Base-by-base conservation (phyloP, 495 filamentous ascomycete species). In the Tuber microsphaerosporum region DNA sequence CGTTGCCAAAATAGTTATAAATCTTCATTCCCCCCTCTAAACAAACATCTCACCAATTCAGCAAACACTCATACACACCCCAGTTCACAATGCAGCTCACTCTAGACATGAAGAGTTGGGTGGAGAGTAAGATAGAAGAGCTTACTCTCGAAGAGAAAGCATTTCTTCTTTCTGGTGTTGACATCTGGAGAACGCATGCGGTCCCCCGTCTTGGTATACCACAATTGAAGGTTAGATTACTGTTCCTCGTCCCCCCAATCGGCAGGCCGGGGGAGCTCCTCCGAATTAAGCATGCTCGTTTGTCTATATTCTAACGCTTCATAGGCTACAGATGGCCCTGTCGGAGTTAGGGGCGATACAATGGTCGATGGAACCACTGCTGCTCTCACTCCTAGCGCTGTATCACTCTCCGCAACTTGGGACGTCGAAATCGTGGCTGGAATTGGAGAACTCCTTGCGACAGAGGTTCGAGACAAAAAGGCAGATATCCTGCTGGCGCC, bases 311-410 rank as follows among this genome's bases (percentile, higher is more conserved):
- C 41, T 73, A 71, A 46, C 44, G 17, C 14, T 70, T 8, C 72
- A 31, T 45, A 83, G 81, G 80, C 81, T 41, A 81, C 81, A 61
- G 81, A 83, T 79, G 81, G 81, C 42, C 81, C 81, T 72, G 79
- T 83, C 48, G 81, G 81, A 22, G 75, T 80, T 31, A 79, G 81
- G 61, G 81, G 81, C 16, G 81, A 81, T 22, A 83, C 81, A 10
- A 83, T 83, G 81, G 81, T 83, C 4, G 81, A 83, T 69, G 81
- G 81, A 17, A 83, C 81, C 46, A 83, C 81, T 31, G 81, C 81
- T 39, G 81, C 81, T 45, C 73, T 83, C 37, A 82, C 81, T 65
- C 81, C 81, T 37, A 83, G 81, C 37, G 81, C 81, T 20, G 75
- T 83, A 75, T 83, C 81, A 37, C 77, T 83, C 48, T 72, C 81